phyloP scores from a whole-genome alignment of 345 rosid genomes.

The Iberis pinnata region DNA sequence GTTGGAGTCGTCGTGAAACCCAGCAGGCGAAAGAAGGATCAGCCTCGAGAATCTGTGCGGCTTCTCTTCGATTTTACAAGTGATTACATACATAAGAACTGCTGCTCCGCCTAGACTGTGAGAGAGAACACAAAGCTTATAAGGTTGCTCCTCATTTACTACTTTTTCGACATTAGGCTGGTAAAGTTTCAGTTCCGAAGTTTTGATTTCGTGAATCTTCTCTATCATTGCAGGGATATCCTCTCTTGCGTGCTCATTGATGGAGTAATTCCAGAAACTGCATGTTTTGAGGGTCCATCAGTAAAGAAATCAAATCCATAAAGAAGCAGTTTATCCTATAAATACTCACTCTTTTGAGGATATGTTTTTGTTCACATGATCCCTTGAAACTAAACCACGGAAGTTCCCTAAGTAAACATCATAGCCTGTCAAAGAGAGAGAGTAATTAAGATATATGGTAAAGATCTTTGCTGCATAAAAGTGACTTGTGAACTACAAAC shows the following conservation, averaged over 20 bases:
- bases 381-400: slow-evolving; percentile 88
- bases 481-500: neutral
- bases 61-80: slow-evolving; percentile 54
- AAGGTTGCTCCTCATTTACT: slow-evolving; percentile 49
- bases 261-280: slow-evolving; percentile 86
- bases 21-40: slow-evolving; percentile 81
- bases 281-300: slow-evolving; percentile 20
- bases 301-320: neutral
- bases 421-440: slow-evolving; percentile 46
- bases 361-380: slow-evolving; percentile 71
- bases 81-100: slow-evolving; percentile 64
- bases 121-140: slow-evolving; percentile 72
- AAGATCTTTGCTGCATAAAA: neutral
- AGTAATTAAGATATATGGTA: neutral
- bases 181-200: slow-evolving; percentile 57
- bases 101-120: slow-evolving; percentile 98
- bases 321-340: neutral
- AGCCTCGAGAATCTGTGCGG: slow-evolving; percentile 77
- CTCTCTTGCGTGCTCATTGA: slow-evolving; percentile 84
- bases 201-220: slow-evolving; percentile 86
- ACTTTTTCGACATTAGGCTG: slow-evolving; percentile 55
- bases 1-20: slow-evolving; percentile 75
- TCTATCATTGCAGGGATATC: slow-evolving; percentile 87
- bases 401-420: slow-evolving; percentile 90
- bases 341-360: slow-evolving; percentile 69